These are phyloP conservation scores for Boletus semigastroideus DNA, from an alignment of 1,284 basidiomycete species.

Conservation along the genomic window DNA sequence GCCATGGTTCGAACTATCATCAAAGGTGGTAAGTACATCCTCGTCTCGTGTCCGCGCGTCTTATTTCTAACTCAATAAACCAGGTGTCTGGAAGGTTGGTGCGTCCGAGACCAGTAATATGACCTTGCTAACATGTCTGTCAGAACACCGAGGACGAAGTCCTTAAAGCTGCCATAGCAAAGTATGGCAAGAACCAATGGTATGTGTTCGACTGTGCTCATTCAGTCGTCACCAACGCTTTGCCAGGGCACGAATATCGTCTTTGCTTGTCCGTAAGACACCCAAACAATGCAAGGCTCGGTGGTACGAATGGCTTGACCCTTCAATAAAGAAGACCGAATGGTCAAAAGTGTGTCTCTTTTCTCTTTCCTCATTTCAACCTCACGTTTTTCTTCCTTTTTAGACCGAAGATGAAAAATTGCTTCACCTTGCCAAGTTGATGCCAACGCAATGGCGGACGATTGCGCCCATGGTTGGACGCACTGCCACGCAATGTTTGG, in stretches of 20 bases:
- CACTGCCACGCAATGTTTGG: constrained; percentile 98
- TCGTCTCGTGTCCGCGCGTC: background rate
- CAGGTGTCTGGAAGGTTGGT: constrained; percentile 72
- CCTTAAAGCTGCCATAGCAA: constrained; percentile 95
- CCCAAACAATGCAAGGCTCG: constrained; percentile 99
- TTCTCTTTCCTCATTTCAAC: background rate
- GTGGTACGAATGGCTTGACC: constrained; percentile 99
- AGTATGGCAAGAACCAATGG: constrained; percentile 98
- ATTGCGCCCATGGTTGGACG: constrained; percentile 98
- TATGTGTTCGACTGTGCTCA: constrained; percentile 32
- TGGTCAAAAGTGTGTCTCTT: constrained; percentile 81
- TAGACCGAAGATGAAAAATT: constrained; percentile 98
- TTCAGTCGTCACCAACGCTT: constrained; percentile 1
- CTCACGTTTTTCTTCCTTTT: constrained; percentile 3
- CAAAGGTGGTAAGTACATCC: constrained; percentile 72
- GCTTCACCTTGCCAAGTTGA: constrained; percentile 95
- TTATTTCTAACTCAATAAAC: constrained; percentile 6
- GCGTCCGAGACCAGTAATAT: constrained; percentile 10
- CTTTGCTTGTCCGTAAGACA: constrained; percentile 95
- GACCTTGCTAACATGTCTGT: constrained; percentile 14
- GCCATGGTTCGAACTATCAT: constrained; percentile 88
- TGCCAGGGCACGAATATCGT: constrained; percentile 94
- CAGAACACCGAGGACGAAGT: constrained; percentile 97
- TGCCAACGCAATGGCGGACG: constrained; percentile 99
- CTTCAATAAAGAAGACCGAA: constrained; percentile 99